Percentiles rank a stretch among this genome's conserved stretches.
Conservation (phyloP, 1,139 yeast species). For the Zygosaccharomyces pseudobailii region DNA sequence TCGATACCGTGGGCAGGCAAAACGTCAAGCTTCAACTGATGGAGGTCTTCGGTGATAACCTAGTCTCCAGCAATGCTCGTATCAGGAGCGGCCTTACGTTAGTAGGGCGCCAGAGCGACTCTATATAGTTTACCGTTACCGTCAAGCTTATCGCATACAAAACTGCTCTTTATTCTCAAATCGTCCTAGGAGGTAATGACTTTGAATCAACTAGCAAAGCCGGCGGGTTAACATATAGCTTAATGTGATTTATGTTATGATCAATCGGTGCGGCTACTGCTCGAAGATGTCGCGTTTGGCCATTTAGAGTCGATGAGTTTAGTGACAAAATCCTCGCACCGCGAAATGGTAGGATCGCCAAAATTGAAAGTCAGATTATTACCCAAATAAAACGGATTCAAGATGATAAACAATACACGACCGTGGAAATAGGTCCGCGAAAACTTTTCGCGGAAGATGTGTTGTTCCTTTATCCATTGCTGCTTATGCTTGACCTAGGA, state of each 20-base stretch:
- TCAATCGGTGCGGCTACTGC: not conserved
- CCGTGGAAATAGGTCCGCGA: not conserved
- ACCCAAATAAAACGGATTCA: not conserved
- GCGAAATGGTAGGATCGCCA: not conserved
- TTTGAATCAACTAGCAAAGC: too few species aligned
- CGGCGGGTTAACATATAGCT: too few species aligned
- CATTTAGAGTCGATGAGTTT: not conserved
- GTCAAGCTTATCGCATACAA: slow-evolving; percentile 30
- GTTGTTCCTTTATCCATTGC: not conserved
- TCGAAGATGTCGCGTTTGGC: slow-evolving; percentile 4
- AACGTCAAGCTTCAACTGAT: slow-evolving; percentile 60
- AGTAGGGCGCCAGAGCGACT: slow-evolving; percentile 74
- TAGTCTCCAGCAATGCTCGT: slow-evolving; percentile 55
- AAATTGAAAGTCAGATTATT: not conserved
- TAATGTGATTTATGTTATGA: too few species aligned
- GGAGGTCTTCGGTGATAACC: slow-evolving; percentile 76
- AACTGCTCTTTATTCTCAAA: not conserved
- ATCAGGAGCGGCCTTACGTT: slow-evolving; percentile 53
- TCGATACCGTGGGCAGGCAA: slow-evolving; percentile 48
- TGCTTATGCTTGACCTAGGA: not conserved
- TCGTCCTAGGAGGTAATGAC: too few species aligned
- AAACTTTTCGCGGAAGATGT: not conserved
- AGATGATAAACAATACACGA: not conserved
- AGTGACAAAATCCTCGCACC: not conserved
- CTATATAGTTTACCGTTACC: slow-evolving; percentile 33